Evolutionary conservation across 352 stramenopile genomes (phyloP), one percentile per base, ranked within the genome.

Genomic region (Phytophthora cryptogea): DNA sequence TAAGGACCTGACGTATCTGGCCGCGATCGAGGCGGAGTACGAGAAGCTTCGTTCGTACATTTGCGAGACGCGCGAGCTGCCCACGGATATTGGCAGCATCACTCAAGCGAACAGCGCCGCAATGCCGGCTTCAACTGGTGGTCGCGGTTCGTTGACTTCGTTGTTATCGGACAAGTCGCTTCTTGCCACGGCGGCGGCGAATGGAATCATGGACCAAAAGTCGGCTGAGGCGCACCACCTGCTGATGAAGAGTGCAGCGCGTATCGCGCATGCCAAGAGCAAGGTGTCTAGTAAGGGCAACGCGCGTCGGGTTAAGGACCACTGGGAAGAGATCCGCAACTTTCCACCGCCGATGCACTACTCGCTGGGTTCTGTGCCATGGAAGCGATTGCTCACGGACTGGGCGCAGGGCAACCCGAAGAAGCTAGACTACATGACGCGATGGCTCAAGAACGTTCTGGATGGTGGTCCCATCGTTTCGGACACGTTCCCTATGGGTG

Each of bases 371-470:
- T 94, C 83, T 16, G 86, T 92, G 27, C 86, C 86, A 1, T 95
- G 86, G 84, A 95, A 95, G 66, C 83, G 86, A 4, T 47, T 95
- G 61, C 72, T 95, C 2, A 89, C 84, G 28, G 86, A 95, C 44
- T 95, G 86, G 86, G 86, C 86, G 0, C 86, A 95, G 52, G 86
- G 86, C 52, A 95, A 95, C 68, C 82, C 86, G 26, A 95, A 95
- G 68, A 95, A 95, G 55, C 67, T 95, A n/a, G 86, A 95, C 55
- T 95, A 95, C 65, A 95, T 95, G 86, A 92, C 79, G 13, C 71
- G 85, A 13, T 95, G 86, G 86, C 76, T 95, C 35, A 92, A 95
- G 72, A 95, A 95, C 54, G 86, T 95, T 5, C 60, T 95, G 41
- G 86, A 95, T 31, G 84, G 84, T 27, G 86, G 83, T 20, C 82